A percentile compares a stretch with the other conserved stretches of the same genome.
Evolutionary conservation across 306 rosid species (phyloP).

Genomic region (Albizia julibrissin): DNA sequence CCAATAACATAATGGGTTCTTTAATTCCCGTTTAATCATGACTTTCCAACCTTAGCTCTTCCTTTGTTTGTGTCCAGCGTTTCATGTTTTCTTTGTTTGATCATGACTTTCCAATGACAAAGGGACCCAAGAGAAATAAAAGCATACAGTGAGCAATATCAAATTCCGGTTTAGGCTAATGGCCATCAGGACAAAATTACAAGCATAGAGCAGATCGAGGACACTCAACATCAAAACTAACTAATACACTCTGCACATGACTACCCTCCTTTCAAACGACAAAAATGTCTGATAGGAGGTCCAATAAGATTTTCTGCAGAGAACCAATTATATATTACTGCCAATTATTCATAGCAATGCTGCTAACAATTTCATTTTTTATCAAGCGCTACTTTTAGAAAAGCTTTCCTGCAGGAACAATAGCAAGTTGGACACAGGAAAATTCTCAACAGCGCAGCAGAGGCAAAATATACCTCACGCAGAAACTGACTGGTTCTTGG

Average conservation of each 20-base stretch:
- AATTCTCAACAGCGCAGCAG: background rate
- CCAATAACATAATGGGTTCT: background rate
- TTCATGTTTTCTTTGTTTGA: background rate
- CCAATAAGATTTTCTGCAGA: background rate
- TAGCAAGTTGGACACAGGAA: slow-evolving; percentile 8
- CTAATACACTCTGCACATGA: background rate
- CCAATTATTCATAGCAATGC: slow-evolving; percentile 19
- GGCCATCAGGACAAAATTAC: slow-evolving; percentile 1
- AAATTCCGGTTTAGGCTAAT: background rate
- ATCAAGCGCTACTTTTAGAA: slow-evolving; percentile 11
- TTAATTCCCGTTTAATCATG: background rate
- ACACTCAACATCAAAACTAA: slow-evolving; percentile 10
- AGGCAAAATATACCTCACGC: background rate
- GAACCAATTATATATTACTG: slow-evolving; percentile 5
- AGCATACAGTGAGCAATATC: background rate
- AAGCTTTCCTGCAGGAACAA: background rate
- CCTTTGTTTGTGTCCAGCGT: background rate
- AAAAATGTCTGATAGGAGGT: background rate
- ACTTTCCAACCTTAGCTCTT: background rate
- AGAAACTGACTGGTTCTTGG: slow-evolving; percentile 23
- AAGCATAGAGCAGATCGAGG: slow-evolving; percentile 2
- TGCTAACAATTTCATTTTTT: slow-evolving; percentile 25
- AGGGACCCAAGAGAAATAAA: background rate
- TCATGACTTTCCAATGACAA: background rate
- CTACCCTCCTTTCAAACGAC: slow-evolving; percentile 20